phyloP scores from a whole-genome alignment of 2,329 filamentous ascomycete species.

The Xylariaceae sp. region DNA sequence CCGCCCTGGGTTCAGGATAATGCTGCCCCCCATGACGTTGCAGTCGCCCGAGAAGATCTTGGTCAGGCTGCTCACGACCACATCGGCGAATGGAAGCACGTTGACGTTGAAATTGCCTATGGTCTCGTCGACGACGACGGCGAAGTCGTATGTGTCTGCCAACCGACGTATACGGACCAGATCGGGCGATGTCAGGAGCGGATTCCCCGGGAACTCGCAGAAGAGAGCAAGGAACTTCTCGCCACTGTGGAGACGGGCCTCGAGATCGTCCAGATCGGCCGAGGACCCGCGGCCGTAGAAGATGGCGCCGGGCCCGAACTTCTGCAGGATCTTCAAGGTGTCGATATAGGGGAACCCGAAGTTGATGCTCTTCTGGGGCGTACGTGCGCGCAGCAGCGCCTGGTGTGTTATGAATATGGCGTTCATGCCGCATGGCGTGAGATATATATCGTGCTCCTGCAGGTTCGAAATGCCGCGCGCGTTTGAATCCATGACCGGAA shows the following conservation, averaged over 20 bases:
- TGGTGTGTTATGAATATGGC: slow-evolving; percentile 88
- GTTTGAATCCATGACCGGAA: slow-evolving; percentile 46
- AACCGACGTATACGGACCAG: slow-evolving; percentile 73
- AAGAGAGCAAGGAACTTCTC: slow-evolving; percentile 80
- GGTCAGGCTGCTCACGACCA: slow-evolving; percentile 90
- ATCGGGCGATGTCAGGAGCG: slow-evolving; percentile 79
- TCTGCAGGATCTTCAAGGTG: slow-evolving; percentile 89
- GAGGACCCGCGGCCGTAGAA: slow-evolving; percentile 82
- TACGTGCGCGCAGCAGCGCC: slow-evolving; percentile 61
- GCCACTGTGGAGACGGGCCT: slow-evolving; percentile 63
- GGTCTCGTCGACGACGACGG: slow-evolving; percentile 90
- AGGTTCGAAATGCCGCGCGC: slow-evolving; percentile 60
- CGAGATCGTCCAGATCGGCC: slow-evolving; percentile 78
- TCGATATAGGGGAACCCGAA: slow-evolving; percentile 99
- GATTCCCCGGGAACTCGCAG: slow-evolving; percentile 93
- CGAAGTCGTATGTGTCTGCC: slow-evolving; percentile 81
- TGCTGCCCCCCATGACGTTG: slow-evolving; percentile 93
- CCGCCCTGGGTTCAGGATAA: slow-evolving; percentile 61
- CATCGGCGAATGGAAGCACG: slow-evolving; percentile 81
- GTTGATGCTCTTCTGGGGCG: slow-evolving; percentile 70
- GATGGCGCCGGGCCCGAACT: slow-evolving; percentile 82
- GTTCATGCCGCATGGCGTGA: slow-evolving; percentile 90
- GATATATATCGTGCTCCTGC: slow-evolving; percentile 79
- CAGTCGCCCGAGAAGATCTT: slow-evolving; percentile 97
- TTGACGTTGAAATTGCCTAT: slow-evolving; percentile 97